Evolutionary conservation across 2,329 filamentous ascomycete genomes (phyloP).

Genomic region (Ophiosphaerella narmari): DNA sequence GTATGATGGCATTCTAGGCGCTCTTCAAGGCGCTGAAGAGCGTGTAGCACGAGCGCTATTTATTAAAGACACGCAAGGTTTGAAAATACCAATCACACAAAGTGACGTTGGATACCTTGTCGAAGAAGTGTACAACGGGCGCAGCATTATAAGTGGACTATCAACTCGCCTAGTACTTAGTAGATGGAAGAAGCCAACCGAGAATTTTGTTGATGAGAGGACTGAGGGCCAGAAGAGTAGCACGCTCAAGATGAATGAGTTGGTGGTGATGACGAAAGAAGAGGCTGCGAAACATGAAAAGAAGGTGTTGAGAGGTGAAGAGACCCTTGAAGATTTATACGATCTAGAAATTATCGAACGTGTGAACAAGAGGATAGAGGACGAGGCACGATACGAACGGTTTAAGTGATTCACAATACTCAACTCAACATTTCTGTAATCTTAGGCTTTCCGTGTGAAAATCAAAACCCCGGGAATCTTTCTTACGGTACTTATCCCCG

Average conservation of each 20-base stretch:
- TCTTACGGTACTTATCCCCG: no score
- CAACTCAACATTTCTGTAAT: background rate
- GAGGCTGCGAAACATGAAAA: constrained; percentile 81
- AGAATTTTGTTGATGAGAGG: constrained; percentile 66
- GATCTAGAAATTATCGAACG: constrained; percentile 66
- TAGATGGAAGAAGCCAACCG: constrained; percentile 73
- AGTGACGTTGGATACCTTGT: constrained; percentile 86
- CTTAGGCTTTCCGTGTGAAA: no score
- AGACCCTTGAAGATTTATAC: constrained; percentile 74
- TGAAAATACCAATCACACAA: constrained; percentile 77
- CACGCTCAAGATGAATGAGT: constrained; percentile 68
- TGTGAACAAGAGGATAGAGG: constrained; percentile 69
- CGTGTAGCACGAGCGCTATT: constrained; percentile 65
- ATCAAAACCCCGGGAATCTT: no score
- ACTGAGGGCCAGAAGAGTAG: constrained; percentile 78
- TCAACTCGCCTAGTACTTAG: constrained; percentile 78
- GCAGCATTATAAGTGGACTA: constrained; percentile 81
- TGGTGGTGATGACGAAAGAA: constrained; percentile 93
- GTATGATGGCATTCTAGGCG: constrained; percentile 81
- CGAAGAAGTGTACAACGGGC: constrained; percentile 85
- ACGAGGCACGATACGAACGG: constrained; percentile 63
- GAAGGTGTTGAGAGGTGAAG: constrained; percentile 72
- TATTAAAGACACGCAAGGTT: constrained; percentile 64
- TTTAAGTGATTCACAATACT: constrained; percentile 46
- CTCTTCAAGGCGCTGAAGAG: constrained; percentile 79